Evolutionary conservation across 352 stramenopile species (phyloP).

Genomic region (Globisporangium paddicum): DNA sequence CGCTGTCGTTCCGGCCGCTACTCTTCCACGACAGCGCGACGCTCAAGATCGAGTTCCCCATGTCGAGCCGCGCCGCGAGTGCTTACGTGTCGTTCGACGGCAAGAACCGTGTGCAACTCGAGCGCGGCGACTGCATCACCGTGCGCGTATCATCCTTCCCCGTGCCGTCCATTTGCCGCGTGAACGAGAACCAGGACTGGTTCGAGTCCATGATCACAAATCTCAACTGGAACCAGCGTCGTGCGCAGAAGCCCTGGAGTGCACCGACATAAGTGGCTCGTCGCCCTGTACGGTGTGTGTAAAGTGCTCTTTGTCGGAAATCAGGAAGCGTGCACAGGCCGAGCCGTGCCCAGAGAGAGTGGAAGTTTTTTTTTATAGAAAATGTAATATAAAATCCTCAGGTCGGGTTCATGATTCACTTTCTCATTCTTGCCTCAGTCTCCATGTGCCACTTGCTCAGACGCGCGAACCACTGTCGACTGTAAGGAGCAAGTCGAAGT

Average conservation of each 20-base stretch:
- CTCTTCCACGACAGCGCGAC: conserved; percentile 90
- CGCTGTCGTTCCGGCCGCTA: conserved; percentile 91
- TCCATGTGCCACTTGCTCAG: neutral
- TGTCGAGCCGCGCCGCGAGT: conserved; percentile 57
- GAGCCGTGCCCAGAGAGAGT: neutral
- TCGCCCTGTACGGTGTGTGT: neutral
- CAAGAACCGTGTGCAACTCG: conserved; percentile 86
- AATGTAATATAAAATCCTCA: conserved; percentile 11
- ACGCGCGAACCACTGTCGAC: conserved; percentile 1
- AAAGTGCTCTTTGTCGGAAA: neutral
- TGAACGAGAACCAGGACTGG: conserved; percentile 91
- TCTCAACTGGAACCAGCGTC: conserved; percentile 91
- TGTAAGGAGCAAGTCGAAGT: neutral
- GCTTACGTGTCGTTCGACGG: conserved; percentile 91
- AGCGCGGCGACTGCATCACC: conserved; percentile 81
- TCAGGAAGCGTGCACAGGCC: neutral
- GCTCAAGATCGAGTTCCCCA: conserved; percentile 87
- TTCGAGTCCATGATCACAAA: conserved; percentile 91
- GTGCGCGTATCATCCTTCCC: conserved; percentile 87
- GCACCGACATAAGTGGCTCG: conserved; percentile 12
- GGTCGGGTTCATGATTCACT: neutral
- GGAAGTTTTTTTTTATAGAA: conserved; percentile 12
- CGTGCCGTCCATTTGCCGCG: conserved; percentile 78
- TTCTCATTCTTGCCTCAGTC: neutral
- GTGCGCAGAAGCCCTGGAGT: conserved; percentile 73